These are phyloP conservation scores for Forsythia viridissima DNA, from an alignment of 257 asterid genomes.

Conservation along the genomic window DNA sequence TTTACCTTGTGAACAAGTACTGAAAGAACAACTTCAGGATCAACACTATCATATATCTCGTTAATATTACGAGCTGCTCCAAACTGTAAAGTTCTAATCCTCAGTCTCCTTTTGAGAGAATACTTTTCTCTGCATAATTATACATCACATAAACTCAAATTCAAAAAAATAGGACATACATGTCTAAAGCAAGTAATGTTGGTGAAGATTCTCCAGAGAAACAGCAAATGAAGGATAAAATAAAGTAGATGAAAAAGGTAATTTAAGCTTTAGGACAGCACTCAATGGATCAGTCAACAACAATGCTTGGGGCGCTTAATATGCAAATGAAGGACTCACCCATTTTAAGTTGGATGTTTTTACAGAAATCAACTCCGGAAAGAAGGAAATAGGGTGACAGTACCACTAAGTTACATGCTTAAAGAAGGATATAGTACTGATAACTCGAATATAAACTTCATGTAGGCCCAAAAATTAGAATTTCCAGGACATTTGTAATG, in stretches of 20 bases:
- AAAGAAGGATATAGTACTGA: neutral
- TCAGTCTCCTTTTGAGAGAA: conserved; percentile 82
- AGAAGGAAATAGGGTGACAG: neutral
- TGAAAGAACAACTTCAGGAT: conserved; percentile 90
- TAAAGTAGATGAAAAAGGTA: neutral
- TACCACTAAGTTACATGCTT: neutral
- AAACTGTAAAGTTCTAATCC: conserved; percentile 87
- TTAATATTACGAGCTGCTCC: conserved; percentile 71
- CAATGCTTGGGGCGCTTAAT: conserved; percentile 9
- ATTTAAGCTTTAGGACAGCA: neutral
- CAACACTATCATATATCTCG: conserved; percentile 86
- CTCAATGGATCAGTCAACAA: conserved; percentile 3
- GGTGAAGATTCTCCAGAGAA: conserved; percentile 15
- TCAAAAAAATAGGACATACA: neutral
- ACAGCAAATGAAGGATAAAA: conserved; percentile 20
- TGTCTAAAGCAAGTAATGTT: conserved; percentile 16
- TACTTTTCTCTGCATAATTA: conserved; percentile 62
- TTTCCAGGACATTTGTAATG: neutral
- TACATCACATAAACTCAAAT: conserved; percentile 18
- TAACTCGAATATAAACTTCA: neutral
- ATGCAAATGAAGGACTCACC: neutral
- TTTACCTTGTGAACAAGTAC: conserved; percentile 91
- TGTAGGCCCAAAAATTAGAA: neutral
- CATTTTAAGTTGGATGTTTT: neutral
- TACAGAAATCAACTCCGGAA: neutral